Base-by-base conservation (phyloP, 2,329 filamentous ascomycete genomes). In the Metarhizium album region DNA sequence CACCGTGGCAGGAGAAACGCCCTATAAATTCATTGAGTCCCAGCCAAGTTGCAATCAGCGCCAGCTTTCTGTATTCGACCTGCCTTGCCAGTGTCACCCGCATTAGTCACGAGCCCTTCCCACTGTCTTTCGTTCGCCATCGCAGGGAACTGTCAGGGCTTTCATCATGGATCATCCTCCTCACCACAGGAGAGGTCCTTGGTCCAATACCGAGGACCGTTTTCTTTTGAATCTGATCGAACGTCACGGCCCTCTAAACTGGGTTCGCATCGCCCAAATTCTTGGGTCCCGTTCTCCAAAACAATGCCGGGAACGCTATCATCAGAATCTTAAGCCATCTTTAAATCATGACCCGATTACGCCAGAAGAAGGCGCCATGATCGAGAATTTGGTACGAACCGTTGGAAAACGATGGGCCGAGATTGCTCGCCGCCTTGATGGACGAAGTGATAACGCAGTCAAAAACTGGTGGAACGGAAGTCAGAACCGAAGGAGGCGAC, bases 401-500 rank as follows among this genome's bases (percentile, higher is more conserved):
- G 82, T 88, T 72, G 90, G 90, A 55, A 91, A 90, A 72, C 82
- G 86, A 51, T 96, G 90, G 90, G 90, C 90, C 2, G 89, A 96
- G 64, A 96, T 96, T 62, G 88, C 90, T 43, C 79, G 90, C 57
- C 76, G 82, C 45, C 76, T 96, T 20, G 78, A 84, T 50, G 89
- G 89, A 57, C 84, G 90, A 62, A 95, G 90, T 67, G 90, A 96
- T 72, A 96, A 96, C 62, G 86, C 88, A 27, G 88, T 96, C 56
- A 96, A 96, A 79, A 96, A 96, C 68, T 96, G 90, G 89, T 95
- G 87, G 87, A 95, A 95, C 64, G 90, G 90, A 47, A 87, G 85
- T 64, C 86, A 90, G 77, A 95, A 95, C 71, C 82, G 90, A 61
- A 78, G 85, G 61, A 77, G 74, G 62, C 73, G 82, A 11, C 7